Evolutionary conservation across 1,284 basidiomycete genomes (phyloP), one percentile per base, ranked within the genome.

Genomic region (Trichosporon sp.): DNA sequence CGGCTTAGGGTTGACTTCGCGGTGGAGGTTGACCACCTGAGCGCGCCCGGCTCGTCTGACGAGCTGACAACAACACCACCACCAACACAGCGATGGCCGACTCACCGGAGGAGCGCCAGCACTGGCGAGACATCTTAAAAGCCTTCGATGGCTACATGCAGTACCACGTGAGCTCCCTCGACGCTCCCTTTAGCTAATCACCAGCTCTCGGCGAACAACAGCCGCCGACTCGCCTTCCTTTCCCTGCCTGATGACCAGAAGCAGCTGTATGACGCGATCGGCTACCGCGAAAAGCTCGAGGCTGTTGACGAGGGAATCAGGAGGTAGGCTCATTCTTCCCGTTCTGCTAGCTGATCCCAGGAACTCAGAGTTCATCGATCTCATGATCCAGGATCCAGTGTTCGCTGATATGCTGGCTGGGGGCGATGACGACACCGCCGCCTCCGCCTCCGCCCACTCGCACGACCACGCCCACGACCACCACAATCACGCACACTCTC

Each of bases 301-400:
- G 80, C 80, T 1, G 84, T 85, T 1, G 83, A 85, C 69, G 84
- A 85, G 71, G 83, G 81, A 0, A 85, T 85, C 51, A 66, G 82
- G 66, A 71, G 79, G 83, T 83, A 70, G 70, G 78, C 70, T 32
- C 19, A 0, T 48, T 10, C 38, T 48, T 26, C 26, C 26, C 10
- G 4, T 16, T 19, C 4, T 12, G 7, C 16, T 1, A 51, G 64
- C 66, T 68, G 54, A 68, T 37, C 7, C 12, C 68, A 83, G 83
- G 12, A 84, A 84, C 67, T 73, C 81, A 0, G 83, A 84, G 69
- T 84, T 84, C 65, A 77, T 84, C 68, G 83, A 84, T 26, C 80
- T 83, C 69, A 78, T 84, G 76, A 80, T 83, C 66, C 76, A 75
- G 26, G 78, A 80, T 72, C 82, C 82, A 1, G 79, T 83, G 16